Conservation (phyloP, 352 stramenopile genomes). For the Elongisporangium prolatum region DNA sequence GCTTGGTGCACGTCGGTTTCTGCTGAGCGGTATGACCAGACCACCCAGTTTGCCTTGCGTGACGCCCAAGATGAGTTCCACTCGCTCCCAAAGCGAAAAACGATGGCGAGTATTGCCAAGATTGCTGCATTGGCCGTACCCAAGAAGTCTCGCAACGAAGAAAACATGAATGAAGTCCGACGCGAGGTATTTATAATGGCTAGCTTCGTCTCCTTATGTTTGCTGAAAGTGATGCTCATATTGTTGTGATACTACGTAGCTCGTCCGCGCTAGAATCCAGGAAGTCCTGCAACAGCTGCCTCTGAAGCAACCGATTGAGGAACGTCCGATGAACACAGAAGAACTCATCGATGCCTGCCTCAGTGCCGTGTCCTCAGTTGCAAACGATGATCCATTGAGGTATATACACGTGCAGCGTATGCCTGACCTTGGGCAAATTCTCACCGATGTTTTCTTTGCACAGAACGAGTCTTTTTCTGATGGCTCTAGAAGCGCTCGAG, state of each 20-base stretch:
- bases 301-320: constrained; percentile 27
- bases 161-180: constrained; percentile 45
- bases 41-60: constrained; percentile 42
- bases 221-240: constrained; percentile 3
- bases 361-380: constrained; percentile 29
- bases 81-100: constrained; percentile 66
- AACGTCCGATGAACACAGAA: constrained; percentile 33
- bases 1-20: constrained; percentile 67
- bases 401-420: constrained; percentile 8
- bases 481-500: constrained; percentile 65
- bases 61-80: constrained; percentile 45
- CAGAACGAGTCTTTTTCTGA: constrained; percentile 66
- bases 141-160: constrained; percentile 23
- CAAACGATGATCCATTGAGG: constrained; percentile 50
- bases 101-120: constrained; percentile 73
- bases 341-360: constrained; percentile 48
- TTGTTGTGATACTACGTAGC: constrained; percentile 19
- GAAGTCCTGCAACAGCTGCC: constrained; percentile 58
- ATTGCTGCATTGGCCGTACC: constrained; percentile 65
- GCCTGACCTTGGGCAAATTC: not conserved
- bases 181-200: constrained; percentile 64
- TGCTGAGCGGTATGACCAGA: constrained; percentile 59
- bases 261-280: constrained; percentile 51
- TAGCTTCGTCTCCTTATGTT: not conserved
- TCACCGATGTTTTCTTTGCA: constrained; percentile 1